phyloP scores from a whole-genome alignment of 1,139 yeast species.

The Pichia sp. region DNA sequence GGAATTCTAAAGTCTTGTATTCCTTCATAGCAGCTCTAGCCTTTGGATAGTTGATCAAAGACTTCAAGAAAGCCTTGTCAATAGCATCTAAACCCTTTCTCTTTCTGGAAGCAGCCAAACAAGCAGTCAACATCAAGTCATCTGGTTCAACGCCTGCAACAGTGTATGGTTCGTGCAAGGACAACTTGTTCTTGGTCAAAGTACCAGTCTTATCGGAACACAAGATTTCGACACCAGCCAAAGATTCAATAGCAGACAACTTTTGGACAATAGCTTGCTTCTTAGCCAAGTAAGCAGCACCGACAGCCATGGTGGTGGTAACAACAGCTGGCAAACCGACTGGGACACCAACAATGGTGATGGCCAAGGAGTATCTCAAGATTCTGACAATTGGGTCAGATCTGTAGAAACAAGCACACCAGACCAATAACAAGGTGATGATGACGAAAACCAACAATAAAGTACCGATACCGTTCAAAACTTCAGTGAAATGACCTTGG shows the following conservation, averaged over 20 bases:
- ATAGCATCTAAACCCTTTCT: conserved; percentile 98
- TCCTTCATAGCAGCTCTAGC: conserved; percentile 93
- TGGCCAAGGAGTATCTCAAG: conserved; percentile 91
- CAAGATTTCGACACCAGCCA: conserved; percentile 98
- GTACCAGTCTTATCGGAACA: conserved; percentile 99
- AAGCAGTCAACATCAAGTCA: conserved; percentile 95
- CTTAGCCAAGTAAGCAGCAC: conserved; percentile 99
- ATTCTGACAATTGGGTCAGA: conserved; percentile 82
- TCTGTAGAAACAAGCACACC: conserved; percentile 96
- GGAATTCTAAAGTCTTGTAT: conserved; percentile 93
- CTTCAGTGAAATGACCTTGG: conserved; percentile 96
- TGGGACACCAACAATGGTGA: conserved; percentile 99
- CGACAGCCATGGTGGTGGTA: conserved; percentile 99
- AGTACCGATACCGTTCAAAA: conserved; percentile 96
- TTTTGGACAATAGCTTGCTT: conserved; percentile 98
- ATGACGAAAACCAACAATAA: conserved; percentile 85
- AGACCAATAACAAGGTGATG: conserved; percentile 80
- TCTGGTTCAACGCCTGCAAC: conserved; percentile 98
- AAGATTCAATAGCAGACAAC: conserved; percentile 85
- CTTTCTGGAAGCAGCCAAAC: conserved; percentile 98
- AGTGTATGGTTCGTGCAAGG: conserved; percentile 97
- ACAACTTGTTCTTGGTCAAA: conserved; percentile 92
- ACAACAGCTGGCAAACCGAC: conserved; percentile 99
- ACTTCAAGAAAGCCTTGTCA: conserved; percentile 94
- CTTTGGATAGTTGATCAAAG: conserved; percentile 82